These are phyloP conservation scores for Gonapodya sp. DNA, from an alignment of 192 early-diverging fungal species.

Conservation along the genomic window DNA sequence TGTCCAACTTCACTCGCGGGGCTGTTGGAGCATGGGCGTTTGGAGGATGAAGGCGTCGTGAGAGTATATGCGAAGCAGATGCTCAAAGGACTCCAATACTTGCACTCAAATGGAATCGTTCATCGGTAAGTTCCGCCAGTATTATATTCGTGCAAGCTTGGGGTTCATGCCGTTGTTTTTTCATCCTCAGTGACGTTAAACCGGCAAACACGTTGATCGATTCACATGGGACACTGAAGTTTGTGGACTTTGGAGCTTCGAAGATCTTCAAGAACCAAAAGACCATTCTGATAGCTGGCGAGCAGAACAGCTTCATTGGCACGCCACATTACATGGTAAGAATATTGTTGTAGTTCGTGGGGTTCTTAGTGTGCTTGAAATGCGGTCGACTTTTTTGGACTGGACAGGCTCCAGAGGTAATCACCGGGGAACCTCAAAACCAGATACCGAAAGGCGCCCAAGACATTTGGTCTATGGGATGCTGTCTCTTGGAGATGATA, in stretches of 20 bases:
- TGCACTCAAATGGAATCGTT: slow-evolving; percentile 73
- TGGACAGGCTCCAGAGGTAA: slow-evolving; percentile 65
- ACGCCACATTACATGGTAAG: slow-evolving; percentile 30
- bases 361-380: background rate
- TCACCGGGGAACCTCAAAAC: slow-evolving; percentile 63
- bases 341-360: background rate
- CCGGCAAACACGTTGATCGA: slow-evolving; percentile 64
- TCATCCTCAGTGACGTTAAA: slow-evolving; percentile 21
- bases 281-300: slow-evolving; percentile 37
- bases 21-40: slow-evolving; percentile 67
- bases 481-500: slow-evolving; percentile 83
- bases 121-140: slow-evolving; percentile 42
- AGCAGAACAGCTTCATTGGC: slow-evolving; percentile 24
- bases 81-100: slow-evolving; percentile 70
- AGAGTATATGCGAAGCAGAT: slow-evolving; percentile 72
- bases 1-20: slow-evolving; percentile 63
- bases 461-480: slow-evolving; percentile 90
- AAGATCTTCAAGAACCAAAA: slow-evolving; percentile 71
- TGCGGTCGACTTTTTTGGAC: background rate
- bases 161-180: background rate
- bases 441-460: slow-evolving; percentile 56
- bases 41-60: slow-evolving; percentile 63
- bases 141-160: background rate
- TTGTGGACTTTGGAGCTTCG: slow-evolving; percentile 85
- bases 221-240: slow-evolving; percentile 65